Base-by-base conservation (phyloP, 140 eudicot genomes). In the Bidens hawaiensis region DNA sequence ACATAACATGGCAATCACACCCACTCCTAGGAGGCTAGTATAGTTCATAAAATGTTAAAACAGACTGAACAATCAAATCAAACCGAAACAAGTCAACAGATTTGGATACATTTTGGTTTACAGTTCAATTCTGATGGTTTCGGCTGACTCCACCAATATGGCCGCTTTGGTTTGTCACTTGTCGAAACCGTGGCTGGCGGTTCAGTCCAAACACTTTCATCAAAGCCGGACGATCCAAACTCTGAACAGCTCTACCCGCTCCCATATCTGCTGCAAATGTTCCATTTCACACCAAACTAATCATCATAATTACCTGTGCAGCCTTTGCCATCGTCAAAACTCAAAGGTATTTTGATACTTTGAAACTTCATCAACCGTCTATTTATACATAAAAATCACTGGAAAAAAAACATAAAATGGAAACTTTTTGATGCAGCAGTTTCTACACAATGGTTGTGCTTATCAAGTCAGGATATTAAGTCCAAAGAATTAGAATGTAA, bases 271-370 rank as follows among this genome's bases (percentile, higher is more conserved):
- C 73, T 59, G 60, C 72, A 71, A 41, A 52, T 12, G 56, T 60
- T 26, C 28, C 69, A 67, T 38, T 49, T 57, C 68, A 19, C 25
- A 14, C 58, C n/a, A n/a, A n/a, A n/a, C n/a, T 80, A 31, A 67
- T 79, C 70, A 73, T 82, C 61, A 73, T 82, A n/a, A 63, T 73
- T 40, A 74, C 84, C 14, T 74, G 80, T 72, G 93, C 95, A 33
- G 96, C 95, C 14, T 93, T 88, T 74, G 95, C 84, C 59, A 53
- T 85, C 36, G 95, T 85, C 16, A n/a, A n/a, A n/a, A n/a, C n/a
- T n/a, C n/a, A 88, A 93, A 85, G 96, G 94, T 88, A 81, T 62
- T 23, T 63, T 13, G 22, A 17, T 22, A 18, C 11, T 47, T 47
- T 47, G 2, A 2, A 1, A 47, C 19, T 47, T 47, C 25, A 47